Base-by-base conservation (phyloP, 2,329 filamentous ascomycete species). In the Massarina eburnea region DNA sequence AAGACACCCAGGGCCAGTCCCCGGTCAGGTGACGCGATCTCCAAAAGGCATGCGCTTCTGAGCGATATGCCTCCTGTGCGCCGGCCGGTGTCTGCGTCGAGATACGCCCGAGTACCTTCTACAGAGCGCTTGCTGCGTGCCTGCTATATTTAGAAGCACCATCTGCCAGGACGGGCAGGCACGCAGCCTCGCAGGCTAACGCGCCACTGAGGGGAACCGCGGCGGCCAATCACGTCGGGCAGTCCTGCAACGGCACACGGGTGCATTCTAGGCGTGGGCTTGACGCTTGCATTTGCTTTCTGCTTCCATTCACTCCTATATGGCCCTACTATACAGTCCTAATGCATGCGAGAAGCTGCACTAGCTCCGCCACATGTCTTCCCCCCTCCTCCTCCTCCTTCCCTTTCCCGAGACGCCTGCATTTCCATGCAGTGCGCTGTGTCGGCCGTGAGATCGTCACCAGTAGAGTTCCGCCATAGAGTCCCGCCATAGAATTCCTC, bases 271-370 rank as follows among this genome's bases (percentile, higher is more conserved):
- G 4, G 50, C 49, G 26, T 34, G 51, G 56, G 60, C 59, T 49
- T 55, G 49, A 56, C 57, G 61, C 59, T 54, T n/a, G 52, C 59
- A 52, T 6, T 14, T 8, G 12, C 12, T 26, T 26, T 12, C 7
- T 26, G 24, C 24, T 26, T 26, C 24, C 24, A 26, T 26, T 26
- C 12, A 12, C 24, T 26, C 24, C 24, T 26, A 26, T 12, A 26
- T 49, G 56, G 46, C 39, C 56, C 38, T 67, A 65, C 56, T 60
- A 48, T 66, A 66, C 62, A 63, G 18, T 26, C 18, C 7, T 29
- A 18, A 48, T 54, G 51, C 48, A 47, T 48, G 51, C 47, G 45
- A 54, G 57, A 59, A 64, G 63, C 62, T 66, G 63, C 63, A 58
- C 63, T 66, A 67, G 63, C 61, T 61, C 24, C 24, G 58, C 60